These are phyloP conservation scores for Globisporangium emineosum DNA, from an alignment of 352 stramenopile genomes.

Conservation along the genomic window DNA sequence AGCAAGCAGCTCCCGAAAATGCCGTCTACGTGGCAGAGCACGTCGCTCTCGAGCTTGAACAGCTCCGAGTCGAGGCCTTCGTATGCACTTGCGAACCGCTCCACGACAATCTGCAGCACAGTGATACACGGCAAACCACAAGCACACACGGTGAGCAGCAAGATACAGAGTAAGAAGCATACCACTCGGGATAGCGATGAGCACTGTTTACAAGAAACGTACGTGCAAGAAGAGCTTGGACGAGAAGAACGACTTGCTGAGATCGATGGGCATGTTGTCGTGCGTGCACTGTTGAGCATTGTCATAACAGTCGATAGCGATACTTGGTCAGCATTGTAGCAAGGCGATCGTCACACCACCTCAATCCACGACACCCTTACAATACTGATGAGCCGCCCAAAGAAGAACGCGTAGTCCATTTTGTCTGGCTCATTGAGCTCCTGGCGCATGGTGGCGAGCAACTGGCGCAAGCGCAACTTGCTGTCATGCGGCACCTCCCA, in stretches of 20 bases:
- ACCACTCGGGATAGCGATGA: not conserved
- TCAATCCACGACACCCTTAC: not conserved
- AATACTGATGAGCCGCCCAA: constrained; percentile 45
- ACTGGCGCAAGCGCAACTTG: constrained; percentile 41
- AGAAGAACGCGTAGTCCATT: constrained; percentile 57
- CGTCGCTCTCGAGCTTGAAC: constrained; percentile 71
- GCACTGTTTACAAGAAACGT: constrained; percentile 1
- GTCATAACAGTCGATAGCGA: no score
- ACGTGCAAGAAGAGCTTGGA: constrained; percentile 71
- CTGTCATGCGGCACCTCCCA: constrained; percentile 41
- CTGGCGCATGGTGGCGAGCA: constrained; percentile 44
- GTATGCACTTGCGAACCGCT: constrained; percentile 56
- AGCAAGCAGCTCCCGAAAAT: constrained; percentile 50
- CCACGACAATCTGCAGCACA: constrained; percentile 43
- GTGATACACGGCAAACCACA: not conserved
- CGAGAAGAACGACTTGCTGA: constrained; percentile 40
- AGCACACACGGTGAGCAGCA: not conserved
- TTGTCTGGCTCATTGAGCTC: constrained; percentile 35
- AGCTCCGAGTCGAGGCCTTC: constrained; percentile 46
- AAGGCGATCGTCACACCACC: not conserved
- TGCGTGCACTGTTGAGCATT: constrained; percentile 20
- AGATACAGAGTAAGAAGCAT: not conserved
- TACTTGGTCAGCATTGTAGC: not conserved
- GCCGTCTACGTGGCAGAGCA: constrained; percentile 53
- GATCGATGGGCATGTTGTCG: constrained; percentile 24